A percentile compares a stretch with the other conserved stretches of the same genome.
Evolutionary conservation across 108 stramenopile genomes (phyloP).

Genomic region (Cyclotella sp.): DNA sequence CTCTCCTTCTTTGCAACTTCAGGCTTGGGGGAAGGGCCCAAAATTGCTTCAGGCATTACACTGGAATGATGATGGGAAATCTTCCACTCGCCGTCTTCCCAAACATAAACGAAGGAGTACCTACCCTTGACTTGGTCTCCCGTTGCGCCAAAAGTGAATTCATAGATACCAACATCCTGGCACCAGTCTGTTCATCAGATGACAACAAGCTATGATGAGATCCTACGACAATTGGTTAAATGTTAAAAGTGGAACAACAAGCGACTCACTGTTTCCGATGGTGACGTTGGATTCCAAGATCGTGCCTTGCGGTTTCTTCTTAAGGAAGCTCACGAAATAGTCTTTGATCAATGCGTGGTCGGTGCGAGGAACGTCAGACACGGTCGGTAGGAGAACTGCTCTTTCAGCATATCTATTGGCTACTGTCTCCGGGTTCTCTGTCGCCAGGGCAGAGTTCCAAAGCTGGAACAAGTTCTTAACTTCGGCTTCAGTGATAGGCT

Average conservation of each 20-base stretch:
- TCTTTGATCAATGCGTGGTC: too few relatives aligned
- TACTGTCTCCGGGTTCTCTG: not conserved
- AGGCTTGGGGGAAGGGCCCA: conserved; percentile 12
- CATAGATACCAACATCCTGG: conserved; percentile 59
- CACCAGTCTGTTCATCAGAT: conserved; percentile 25
- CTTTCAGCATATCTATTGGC: conserved; percentile 6
- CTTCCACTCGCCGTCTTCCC: too few relatives aligned
- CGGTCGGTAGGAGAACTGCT: too few relatives aligned
- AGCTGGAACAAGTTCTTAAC: too few relatives aligned
- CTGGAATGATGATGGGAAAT: too few relatives aligned
- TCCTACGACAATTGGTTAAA: too few relatives aligned
- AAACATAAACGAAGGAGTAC: conserved; percentile 52
- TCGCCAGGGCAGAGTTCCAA: conserved; percentile 34
- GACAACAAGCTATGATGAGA: not conserved
- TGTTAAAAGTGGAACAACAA: too few relatives aligned
- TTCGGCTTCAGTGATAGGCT: conserved; percentile 51
- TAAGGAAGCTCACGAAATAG: too few relatives aligned
- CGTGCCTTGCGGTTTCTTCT: too few relatives aligned
- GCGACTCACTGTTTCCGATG: conserved; percentile 21
- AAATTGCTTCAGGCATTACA: too few relatives aligned
- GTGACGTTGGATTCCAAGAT: conserved; percentile 13
- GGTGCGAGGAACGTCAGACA: too few relatives aligned
- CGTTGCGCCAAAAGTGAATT: conserved; percentile 66
- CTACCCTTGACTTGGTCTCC: too few relatives aligned
- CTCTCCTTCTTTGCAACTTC: not conserved